Evolutionary conservation across 352 stramenopile genomes (phyloP).

Genomic region (Phytophthora agathidicida): DNA sequence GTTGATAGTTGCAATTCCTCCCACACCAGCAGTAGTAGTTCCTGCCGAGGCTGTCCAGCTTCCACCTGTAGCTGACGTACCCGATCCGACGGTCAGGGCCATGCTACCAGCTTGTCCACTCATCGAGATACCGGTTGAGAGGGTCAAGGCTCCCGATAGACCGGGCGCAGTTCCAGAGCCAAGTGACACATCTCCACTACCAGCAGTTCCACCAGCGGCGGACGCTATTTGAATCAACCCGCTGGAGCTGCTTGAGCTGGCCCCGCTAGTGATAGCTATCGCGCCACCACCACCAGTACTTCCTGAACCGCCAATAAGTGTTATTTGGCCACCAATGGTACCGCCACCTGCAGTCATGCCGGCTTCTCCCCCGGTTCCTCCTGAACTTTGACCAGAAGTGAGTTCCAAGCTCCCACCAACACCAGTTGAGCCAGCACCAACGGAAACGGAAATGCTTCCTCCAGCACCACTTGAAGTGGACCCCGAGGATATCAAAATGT

Average conservation of each 20-base stretch:
- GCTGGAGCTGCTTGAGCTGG: conserved; percentile 28
- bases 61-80: conserved; percentile 22
- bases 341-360: conserved; percentile 32
- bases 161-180: conserved; percentile 36
- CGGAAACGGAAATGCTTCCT: conserved; percentile 39
- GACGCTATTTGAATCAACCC: conserved; percentile 30
- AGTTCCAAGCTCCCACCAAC: conserved; percentile 27
- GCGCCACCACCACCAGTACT: conserved; percentile 45
- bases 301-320: conserved; percentile 42
- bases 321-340: conserved; percentile 38
- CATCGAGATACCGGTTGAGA: conserved; percentile 44
- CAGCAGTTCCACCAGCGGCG: conserved; percentile 18
- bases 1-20: conserved; percentile 37
- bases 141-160: conserved; percentile 40
- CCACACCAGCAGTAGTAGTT: conserved; percentile 26
- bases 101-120: conserved; percentile 44
- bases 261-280: conserved; percentile 51
- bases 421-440: conserved; percentile 36
- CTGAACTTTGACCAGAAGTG: conserved; percentile 34
- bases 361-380: conserved; percentile 29
- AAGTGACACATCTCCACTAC: conserved; percentile 29
- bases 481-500: conserved; percentile 41
- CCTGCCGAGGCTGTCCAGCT: conserved; percentile 32
- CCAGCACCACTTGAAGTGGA: conserved; percentile 32
- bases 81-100: conserved; percentile 36